These are phyloP conservation scores for Umbelopsis sp. DNA, from an alignment of 192 early-diverging fungal genomes.

Conservation along the genomic window DNA sequence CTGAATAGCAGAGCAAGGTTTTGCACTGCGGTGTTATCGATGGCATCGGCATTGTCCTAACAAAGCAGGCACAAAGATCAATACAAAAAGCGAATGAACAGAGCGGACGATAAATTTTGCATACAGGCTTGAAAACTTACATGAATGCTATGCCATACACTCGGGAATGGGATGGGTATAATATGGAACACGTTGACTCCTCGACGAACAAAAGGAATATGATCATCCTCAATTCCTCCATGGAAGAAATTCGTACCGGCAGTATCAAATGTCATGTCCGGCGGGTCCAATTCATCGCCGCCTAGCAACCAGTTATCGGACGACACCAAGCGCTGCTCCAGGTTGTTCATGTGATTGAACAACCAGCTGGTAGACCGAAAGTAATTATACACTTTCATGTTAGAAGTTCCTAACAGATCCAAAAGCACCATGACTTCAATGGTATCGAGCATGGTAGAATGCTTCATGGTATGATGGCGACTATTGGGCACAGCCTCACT, in stretches of 20 bases:
- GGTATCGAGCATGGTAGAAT: conserved; percentile 53
- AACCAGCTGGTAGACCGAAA: conserved; percentile 68
- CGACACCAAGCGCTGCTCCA: conserved; percentile 68
- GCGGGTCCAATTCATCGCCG: conserved; percentile 25
- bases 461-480: conserved; percentile 17
- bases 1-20: conserved; percentile 81
- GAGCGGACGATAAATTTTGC: background rate
- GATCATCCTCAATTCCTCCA: conserved; percentile 79
- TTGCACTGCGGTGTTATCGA: conserved; percentile 64
- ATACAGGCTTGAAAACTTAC: conserved; percentile 33
- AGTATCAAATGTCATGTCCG: conserved; percentile 36
- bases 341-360: conserved; percentile 66
- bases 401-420: conserved; percentile 78
- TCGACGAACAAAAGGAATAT: conserved; percentile 79
- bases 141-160: conserved; percentile 78
- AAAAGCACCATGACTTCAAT: conserved; percentile 89
- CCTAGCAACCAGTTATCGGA: conserved; percentile 20
- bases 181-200: conserved; percentile 87
- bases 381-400: conserved; percentile 57
- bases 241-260: conserved; percentile 26
- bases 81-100: too few relatives aligned
- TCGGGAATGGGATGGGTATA: conserved; percentile 86
- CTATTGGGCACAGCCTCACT: conserved; percentile 30
- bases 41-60: conserved; percentile 72
- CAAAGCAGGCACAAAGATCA: background rate